Conservation (phyloP, 768 basidiomycete genomes). For the Infundibulicybe gibba region DNA sequence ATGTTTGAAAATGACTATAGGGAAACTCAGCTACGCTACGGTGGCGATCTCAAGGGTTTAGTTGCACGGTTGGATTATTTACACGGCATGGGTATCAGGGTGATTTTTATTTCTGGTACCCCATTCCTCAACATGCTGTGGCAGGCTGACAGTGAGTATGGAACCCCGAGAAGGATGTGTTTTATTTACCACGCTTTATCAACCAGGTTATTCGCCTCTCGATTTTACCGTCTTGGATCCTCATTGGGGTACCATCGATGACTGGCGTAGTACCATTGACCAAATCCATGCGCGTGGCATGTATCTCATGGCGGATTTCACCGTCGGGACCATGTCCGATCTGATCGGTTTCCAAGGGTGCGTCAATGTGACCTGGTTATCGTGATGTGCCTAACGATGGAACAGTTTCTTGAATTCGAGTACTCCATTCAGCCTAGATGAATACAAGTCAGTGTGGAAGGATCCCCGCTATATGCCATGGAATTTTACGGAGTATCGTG, state of each 20-base stretch:
- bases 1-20: conserved; percentile 81
- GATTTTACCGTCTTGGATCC: conserved; percentile 91
- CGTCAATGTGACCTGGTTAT: conserved; percentile 15
- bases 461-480: conserved; percentile 74
- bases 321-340: conserved; percentile 90
- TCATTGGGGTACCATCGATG: conserved; percentile 82
- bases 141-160: conserved; percentile 86
- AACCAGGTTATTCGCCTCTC: conserved; percentile 86
- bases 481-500: conserved; percentile 82
- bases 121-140: conserved; percentile 95
- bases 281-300: conserved; percentile 77
- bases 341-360: conserved; percentile 84
- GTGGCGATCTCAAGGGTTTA: conserved; percentile 85
- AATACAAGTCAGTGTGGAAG: conserved; percentile 77
- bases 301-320: conserved; percentile 94
- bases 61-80: conserved; percentile 78
- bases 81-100: conserved; percentile 80
- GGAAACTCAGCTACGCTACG: conserved; percentile 86
- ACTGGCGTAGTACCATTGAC: conserved; percentile 77
- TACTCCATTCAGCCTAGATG: conserved; percentile 73
- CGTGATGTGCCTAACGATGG: conserved; percentile 6
- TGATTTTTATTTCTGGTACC: conserved; percentile 91
- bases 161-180: too few relatives aligned
- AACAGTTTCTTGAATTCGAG: conserved; percentile 72
- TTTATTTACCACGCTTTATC: too few relatives aligned